A percentile compares a stretch with the other conserved stretches of the same genome.
Evolutionary conservation across 768 basidiomycete genomes (phyloP).

Genomic region (Kwoniella botswanensis): DNA sequence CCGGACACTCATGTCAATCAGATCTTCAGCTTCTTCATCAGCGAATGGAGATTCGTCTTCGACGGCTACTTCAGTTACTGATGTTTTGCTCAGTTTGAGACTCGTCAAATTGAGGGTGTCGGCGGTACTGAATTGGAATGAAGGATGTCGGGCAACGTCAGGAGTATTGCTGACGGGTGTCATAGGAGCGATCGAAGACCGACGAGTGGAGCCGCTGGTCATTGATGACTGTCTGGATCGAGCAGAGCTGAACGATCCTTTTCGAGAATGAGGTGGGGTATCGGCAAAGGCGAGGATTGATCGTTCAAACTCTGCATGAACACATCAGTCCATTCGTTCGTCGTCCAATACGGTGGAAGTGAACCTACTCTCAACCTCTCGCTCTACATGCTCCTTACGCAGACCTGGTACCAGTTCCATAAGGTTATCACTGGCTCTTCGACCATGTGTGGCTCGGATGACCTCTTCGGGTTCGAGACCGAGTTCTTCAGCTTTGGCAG

Average conservation of each 20-base stretch:
- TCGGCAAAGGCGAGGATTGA: conserved; percentile 47
- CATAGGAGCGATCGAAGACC: conserved; percentile 30
- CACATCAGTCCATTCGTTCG: background rate
- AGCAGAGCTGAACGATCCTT: conserved; percentile 23
- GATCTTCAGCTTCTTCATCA: conserved; percentile 33
- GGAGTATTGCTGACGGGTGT: conserved; percentile 31
- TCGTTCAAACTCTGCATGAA: conserved; percentile 33
- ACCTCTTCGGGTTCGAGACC: conserved; percentile 71
- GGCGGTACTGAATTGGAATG: conserved; percentile 9
- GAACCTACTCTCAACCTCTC: conserved; percentile 44
- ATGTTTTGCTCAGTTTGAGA: conserved; percentile 13
- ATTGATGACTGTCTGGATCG: conserved; percentile 19
- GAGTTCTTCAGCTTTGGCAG: conserved; percentile 71
- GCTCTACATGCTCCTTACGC: conserved; percentile 35
- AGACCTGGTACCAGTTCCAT: conserved; percentile 58
- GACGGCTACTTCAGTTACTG: conserved; percentile 12
- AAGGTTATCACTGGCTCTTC: conserved; percentile 77
- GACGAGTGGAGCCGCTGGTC: conserved; percentile 18
- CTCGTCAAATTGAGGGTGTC: conserved; percentile 25
- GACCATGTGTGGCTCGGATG: conserved; percentile 77
- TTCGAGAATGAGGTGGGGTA: conserved; percentile 40
- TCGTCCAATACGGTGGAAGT: background rate
- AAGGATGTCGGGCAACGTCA: conserved; percentile 14
- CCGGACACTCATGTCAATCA: conserved; percentile 60
- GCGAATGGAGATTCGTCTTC: conserved; percentile 30